These are phyloP conservation scores for Pseudohyphozyma bogoriensis DNA, from an alignment of 768 basidiomycete species.

Conservation along the genomic window DNA sequence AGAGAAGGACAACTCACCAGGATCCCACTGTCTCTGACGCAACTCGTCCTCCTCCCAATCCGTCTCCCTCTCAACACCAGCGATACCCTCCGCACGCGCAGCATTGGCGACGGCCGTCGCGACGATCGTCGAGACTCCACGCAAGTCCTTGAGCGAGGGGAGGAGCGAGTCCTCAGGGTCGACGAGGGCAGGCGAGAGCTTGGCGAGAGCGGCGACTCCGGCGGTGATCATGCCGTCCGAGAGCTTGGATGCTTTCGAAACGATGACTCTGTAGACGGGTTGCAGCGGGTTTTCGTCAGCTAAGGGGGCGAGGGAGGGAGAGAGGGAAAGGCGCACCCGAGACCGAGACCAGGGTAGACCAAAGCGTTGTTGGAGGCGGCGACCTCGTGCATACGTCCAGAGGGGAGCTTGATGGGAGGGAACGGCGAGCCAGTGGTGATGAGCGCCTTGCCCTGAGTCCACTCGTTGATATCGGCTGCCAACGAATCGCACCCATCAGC, in stretches of 20 bases:
- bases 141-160: constrained; percentile 66
- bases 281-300: not conserved
- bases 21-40: constrained; percentile 20
- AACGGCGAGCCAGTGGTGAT: constrained; percentile 76
- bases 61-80: constrained; percentile 41
- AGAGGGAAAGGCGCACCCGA: constrained; percentile 43
- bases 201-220: constrained; percentile 61
- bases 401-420: constrained; percentile 55
- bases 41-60: constrained; percentile 49
- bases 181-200: constrained; percentile 61
- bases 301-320: not conserved
- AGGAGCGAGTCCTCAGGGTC: constrained; percentile 62
- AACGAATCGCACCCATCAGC: not conserved
- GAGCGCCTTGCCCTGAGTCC: constrained; percentile 70
- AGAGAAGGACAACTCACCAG: constrained; percentile 4
- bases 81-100: constrained; percentile 61
- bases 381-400: constrained; percentile 48
- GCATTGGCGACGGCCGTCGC: constrained; percentile 70
- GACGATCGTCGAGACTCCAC: constrained; percentile 65
- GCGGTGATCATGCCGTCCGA: constrained; percentile 84
- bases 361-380: constrained; percentile 31
- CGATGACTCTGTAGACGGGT: constrained; percentile 43
- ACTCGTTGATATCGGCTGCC: constrained; percentile 53
- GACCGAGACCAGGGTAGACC: constrained; percentile 76
- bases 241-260: constrained; percentile 53